Evolutionary conservation across 1,284 basidiomycete genomes (phyloP), one percentile per base, ranked within the genome.

Genomic region (Retiboletus flavoniger): DNA sequence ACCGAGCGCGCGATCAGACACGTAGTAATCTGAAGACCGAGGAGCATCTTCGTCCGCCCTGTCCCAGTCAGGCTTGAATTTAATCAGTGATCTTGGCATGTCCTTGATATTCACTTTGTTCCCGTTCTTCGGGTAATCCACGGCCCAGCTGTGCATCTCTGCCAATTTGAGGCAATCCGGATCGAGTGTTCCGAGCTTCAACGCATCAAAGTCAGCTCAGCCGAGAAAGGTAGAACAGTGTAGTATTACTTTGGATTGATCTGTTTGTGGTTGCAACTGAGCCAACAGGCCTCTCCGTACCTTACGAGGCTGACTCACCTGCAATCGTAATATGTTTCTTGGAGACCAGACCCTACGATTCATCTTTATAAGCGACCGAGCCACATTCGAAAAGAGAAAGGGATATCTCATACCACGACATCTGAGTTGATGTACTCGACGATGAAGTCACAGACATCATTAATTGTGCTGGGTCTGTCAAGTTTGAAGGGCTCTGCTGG

Each of bases 351-450:
- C 87, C 88, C 88, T 88, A 55, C 1, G 13, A 51, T 34, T 11
- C 41, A 41, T 31, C 5, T 31, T 38, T 41, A 21, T 63, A 44
- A 63, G 53, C 35, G 42, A 28, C 19, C 7, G 4, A 47, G 24
- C 0, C 4, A 14, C 14, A 4, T 34, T 51, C 16, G 9, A 38
- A 35, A 28, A 24, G 16, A 28, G 19, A 47, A 43, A 24, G 3
- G 5, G 9, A 49, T 19, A 17, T 3, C 1, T 29, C 52, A 31
- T 69, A 89, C 87, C 73, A 88, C 69, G 34, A 89, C 78, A 63
- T 93, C 90, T 0, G 88, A 90, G 57, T 88, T 81, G 63, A 92
- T 89, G 56, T 90, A 94, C 61, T 93, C 84, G 19, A 93, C 82
- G 29, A 94, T 77, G 65, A 94, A 94, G 58, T 92, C 79, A 57